phyloP scores from a whole-genome alignment of 2,329 filamentous ascomycete genomes.

The Elsinoe australis region DNA sequence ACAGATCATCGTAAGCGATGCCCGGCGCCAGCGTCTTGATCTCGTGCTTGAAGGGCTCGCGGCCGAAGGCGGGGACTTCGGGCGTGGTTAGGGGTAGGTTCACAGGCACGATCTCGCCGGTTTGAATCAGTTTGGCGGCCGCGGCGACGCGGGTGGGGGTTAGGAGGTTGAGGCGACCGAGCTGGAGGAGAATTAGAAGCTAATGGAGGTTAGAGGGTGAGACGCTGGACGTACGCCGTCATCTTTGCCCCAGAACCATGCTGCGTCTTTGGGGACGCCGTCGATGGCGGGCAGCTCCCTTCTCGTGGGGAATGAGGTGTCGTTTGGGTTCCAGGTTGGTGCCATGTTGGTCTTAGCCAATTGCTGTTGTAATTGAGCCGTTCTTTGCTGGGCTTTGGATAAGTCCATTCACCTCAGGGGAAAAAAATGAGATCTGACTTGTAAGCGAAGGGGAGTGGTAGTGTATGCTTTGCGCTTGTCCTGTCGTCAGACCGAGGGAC shows the following conservation, averaged over 20 bases:
- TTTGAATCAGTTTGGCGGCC: constrained; percentile 47
- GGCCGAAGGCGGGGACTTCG: constrained; percentile 40
- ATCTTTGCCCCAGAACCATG: constrained; percentile 54
- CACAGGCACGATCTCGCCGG: constrained; percentile 49
- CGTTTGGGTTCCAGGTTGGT: constrained; percentile 47
- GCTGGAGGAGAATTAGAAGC: constrained; percentile 25
- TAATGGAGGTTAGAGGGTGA: too few relatives aligned
- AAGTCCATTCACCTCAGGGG: constrained; percentile 2
- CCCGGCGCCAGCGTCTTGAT: constrained; percentile 40
- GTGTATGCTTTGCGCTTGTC: not conserved
- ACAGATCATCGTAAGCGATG: constrained; percentile 37
- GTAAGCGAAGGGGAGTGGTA: not conserved
- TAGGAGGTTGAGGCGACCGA: constrained; percentile 19
- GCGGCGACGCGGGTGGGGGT: constrained; percentile 41
- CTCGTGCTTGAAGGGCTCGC: constrained; percentile 47
- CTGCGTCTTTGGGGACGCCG: constrained; percentile 48
- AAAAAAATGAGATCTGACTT: not conserved
- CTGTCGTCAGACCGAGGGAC: too few relatives aligned
- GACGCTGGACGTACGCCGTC: constrained; percentile 40
- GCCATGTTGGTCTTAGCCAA: constrained; percentile 35
- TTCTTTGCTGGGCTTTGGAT: constrained; percentile 6
- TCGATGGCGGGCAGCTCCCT: constrained; percentile 46
- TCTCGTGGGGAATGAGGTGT: constrained; percentile 45
- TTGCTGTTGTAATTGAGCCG: constrained; percentile 1
- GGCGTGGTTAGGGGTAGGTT: constrained; percentile 50